These are phyloP conservation scores for Exophiala dermatitidis DNA, from an alignment of 2,329 filamentous ascomycete species.

Conservation along the genomic window DNA sequence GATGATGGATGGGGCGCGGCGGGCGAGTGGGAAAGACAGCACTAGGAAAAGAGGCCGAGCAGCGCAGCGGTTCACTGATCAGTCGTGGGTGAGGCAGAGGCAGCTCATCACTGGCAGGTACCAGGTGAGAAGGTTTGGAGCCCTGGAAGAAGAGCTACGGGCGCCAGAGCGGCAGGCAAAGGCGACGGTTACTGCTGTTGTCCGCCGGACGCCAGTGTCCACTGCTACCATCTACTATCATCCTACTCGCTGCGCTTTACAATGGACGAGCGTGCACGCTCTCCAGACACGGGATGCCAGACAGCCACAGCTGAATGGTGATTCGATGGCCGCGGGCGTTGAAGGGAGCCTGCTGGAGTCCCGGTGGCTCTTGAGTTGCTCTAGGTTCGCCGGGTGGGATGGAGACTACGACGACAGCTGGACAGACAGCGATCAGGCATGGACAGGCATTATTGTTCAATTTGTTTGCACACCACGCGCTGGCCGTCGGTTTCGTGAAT, in stretches of 20 bases:
- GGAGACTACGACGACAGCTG: conserved; percentile 4
- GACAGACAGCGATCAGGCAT: background rate
- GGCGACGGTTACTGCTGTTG: background rate
- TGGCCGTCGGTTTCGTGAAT: too few species aligned
- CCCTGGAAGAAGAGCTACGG: background rate
- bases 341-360: background rate
- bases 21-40: conserved; percentile 4
- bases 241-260: background rate
- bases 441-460: background rate
- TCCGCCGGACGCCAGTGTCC: background rate
- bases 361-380: background rate
- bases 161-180: background rate
- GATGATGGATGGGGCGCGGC: conserved; percentile 1
- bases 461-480: too few species aligned
- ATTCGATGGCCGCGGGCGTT: background rate
- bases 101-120: background rate
- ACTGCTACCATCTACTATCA: background rate
- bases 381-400: background rate
- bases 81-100: background rate
- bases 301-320: background rate
- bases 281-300: background rate
- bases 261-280: too few species aligned
- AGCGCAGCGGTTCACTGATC: background rate
- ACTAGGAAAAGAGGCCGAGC: background rate
- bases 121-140: background rate